Conservation (phyloP, 495 filamentous ascomycete species). For the Hypoxylon subgilvum region DNA sequence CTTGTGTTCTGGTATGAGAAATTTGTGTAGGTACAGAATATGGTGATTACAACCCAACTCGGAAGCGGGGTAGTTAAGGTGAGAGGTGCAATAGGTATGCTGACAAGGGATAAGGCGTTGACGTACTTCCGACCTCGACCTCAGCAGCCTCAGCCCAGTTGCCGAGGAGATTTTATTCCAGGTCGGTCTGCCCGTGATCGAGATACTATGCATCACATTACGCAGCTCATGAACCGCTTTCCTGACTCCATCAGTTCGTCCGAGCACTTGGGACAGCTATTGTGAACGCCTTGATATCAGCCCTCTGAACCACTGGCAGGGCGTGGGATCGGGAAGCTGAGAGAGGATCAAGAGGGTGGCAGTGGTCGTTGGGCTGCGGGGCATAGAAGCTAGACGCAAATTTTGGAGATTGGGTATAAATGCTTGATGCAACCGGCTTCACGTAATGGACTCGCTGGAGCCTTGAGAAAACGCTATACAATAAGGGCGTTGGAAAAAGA, state of each 20-base stretch:
- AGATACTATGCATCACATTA: constrained; percentile 2
- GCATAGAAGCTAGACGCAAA: background rate
- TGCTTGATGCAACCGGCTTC: background rate
- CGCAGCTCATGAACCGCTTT: background rate
- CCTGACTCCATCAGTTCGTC: constrained; percentile 1
- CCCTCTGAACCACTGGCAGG: background rate
- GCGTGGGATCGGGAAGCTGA: background rate
- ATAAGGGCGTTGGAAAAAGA: background rate
- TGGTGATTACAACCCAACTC: no score
- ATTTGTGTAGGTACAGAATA: no score
- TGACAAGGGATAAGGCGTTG: no score
- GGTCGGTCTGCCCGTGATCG: background rate
- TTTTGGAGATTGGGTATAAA: constrained; percentile 14
- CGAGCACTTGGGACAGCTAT: background rate
- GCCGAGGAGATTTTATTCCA: no score
- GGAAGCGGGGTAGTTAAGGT: no score
- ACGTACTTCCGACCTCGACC: no score
- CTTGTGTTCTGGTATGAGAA: no score
- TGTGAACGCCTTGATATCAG: no score
- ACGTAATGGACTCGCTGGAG: background rate
- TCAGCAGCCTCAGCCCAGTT: no score
- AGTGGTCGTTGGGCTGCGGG: background rate
- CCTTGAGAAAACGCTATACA: background rate
- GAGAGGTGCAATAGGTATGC: no score
- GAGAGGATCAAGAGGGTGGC: no score